Evolutionary conservation across 164 flowering plant genomes (phyloP), one percentile per base, ranked within the genome.

Genomic region (Annona cherimola): DNA sequence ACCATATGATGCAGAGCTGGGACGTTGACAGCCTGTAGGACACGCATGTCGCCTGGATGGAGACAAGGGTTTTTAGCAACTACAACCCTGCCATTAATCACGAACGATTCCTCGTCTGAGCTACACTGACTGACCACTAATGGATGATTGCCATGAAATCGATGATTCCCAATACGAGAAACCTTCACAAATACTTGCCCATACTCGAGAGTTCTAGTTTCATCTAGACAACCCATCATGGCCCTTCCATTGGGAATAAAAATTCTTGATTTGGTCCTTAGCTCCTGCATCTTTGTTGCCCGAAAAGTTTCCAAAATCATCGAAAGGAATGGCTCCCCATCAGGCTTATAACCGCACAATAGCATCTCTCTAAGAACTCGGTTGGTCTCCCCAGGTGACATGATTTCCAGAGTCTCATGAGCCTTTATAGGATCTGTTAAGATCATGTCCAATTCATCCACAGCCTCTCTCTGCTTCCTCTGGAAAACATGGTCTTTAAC

Each of bases 11-110:
- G 83, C 83, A 95, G 78, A 18, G 80, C 83, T 2, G 91, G 92
- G 66, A 87, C 90, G 81, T 91, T 66, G 8, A 91, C 85, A 61
- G 98, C 98, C 76, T 2, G 55, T 68, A 95, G 70, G 66, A 91
- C 85, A 70, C 97, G 94, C 19, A 95, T 84, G 81, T 95, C 98
- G 14, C 98, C 99, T 12, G 99, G 99, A 75, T 95, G 98, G 57
- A 95, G 77, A 67, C 99, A 95, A 0, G 99, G 99, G 69, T 93
- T 93, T 84, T 90, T 95, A 6, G 99, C 96, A 72, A 95, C 98
- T 45, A 88, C 78, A 2, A 95, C 90, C 43, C 71, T 78, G 42
- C 96, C 92, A 71, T 70, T 35, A 40, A 88, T 73, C 62, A 86
- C 45, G 50, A 11, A 76, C 45, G 54, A 42, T 6, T 68, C 8